These are phyloP conservation scores for Tricholoma flavovirens DNA, from an alignment of 768 basidiomycete species.

Conservation along the genomic window DNA sequence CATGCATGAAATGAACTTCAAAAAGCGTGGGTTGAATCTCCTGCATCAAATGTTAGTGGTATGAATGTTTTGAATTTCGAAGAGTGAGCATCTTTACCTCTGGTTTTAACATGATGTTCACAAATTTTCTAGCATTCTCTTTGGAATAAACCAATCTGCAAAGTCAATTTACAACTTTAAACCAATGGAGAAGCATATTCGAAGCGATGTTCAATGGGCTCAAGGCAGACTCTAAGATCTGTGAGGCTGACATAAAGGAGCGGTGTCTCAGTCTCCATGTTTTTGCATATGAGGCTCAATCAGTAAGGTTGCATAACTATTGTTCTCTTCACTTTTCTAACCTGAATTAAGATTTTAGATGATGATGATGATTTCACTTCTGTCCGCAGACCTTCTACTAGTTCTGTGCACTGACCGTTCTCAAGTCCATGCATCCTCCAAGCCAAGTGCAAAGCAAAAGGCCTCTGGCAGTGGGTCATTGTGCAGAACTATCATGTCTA, in stretches of 20 bases:
- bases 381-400: not conserved
- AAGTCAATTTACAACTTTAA: constrained; percentile 1
- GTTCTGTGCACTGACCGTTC: not conserved
- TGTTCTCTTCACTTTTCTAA: not conserved
- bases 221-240: not conserved
- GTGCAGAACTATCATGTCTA: too few relatives aligned
- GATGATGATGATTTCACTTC: not conserved
- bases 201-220: not conserved
- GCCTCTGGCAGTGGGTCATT: not conserved
- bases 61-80: constrained; percentile 1
- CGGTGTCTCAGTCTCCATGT: not conserved
- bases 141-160: constrained; percentile 1
- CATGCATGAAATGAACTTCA: not conserved
- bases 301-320: not conserved
- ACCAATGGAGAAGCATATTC: not conserved
- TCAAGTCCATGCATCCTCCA: not conserved
- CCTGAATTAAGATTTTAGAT: not conserved
- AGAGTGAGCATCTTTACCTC: not conserved
- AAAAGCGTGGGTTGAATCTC: not conserved
- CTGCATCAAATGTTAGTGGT: not conserved
- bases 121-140: not conserved
- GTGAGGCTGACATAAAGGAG: not conserved
- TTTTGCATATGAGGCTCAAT: not conserved
- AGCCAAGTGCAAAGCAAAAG: constrained; percentile 1
- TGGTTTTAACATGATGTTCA: not conserved